Percentiles rank a stretch among this genome's conserved stretches.
Conservation (phyloP, 176 grass and related monocot genomes). For the Typha latifolia region DNA sequence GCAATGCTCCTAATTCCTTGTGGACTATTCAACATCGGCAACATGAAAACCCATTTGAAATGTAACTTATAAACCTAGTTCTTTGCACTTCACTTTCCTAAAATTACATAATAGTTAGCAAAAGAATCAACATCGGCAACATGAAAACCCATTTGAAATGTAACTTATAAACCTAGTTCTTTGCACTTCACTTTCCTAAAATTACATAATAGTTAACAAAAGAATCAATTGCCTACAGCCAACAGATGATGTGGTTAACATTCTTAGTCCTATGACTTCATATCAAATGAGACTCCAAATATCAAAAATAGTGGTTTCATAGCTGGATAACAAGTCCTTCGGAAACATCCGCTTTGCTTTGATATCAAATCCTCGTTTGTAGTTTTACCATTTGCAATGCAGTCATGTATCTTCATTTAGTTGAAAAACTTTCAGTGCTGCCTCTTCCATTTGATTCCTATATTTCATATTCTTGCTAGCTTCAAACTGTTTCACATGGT, state of each 20-base stretch:
- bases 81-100: not conserved
- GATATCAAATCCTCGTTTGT: no score
- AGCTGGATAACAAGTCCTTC: not conserved
- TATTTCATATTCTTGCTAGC: not conserved
- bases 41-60: not conserved
- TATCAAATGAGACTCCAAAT: not conserved
- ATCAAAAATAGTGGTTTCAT: not conserved
- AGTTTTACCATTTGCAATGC: not conserved
- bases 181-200: not conserved
- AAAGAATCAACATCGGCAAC: not conserved
- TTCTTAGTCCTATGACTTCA: not conserved
- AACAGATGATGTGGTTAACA: not conserved
- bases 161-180: not conserved
- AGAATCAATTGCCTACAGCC: not conserved
- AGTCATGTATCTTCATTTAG: not conserved
- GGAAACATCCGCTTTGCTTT: not conserved
- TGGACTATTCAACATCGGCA: not conserved
- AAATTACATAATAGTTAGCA: not conserved
- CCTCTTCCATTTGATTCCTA: not conserved
- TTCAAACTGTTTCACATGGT: no score
- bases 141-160: not conserved
- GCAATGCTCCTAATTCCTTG: not conserved
- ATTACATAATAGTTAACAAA: not conserved
- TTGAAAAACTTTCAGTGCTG: not conserved
- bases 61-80: not conserved